Evolutionary conservation across 495 filamentous ascomycete species (phyloP), one percentile per base, ranked within the genome.

Genomic region (Gamarada debralockiae): DNA sequence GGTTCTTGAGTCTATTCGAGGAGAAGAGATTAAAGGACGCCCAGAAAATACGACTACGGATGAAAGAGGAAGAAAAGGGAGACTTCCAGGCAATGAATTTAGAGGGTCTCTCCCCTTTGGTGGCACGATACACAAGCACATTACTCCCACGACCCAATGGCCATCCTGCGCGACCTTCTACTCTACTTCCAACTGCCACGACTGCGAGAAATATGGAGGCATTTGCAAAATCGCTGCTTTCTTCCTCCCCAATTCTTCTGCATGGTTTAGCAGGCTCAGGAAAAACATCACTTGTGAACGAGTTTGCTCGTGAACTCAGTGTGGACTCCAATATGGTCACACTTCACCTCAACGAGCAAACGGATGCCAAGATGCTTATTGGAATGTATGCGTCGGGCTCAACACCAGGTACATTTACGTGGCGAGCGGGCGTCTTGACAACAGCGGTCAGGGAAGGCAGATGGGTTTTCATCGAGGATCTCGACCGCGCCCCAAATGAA

Each of bases 391-490:
- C 91, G 7, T 90, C 89, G n/a, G 75, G 75, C 23, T 85, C 85
- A 14, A 86, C 84, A 39, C 89, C 89, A 6, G 95, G 92, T 0
- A 88, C 89, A 2, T 97, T 97, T 60, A 78, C 75, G 23, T 99
- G 95, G 95, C 82, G 85, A 45, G 81, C 93, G n/a, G 95, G 95
- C 67, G 86, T 97, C 12, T 72, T 99, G 53, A 96, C 92, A 0
- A 95, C 90, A 33, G 95, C 95, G 13, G 90, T 96, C 2, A 83
- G 76, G 63, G 92, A 97, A 70, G 95, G 95, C 38, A 80, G 90
- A 62, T 97, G 93, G 95, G 83, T 99, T 4, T 72, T 97, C 50
- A 92, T 99, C 49, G 95, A 99, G 71, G 95, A 99, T 65, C 76
- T 99, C 23, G 88, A 99, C 65, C 86, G 92, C 46, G 95, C 93